phyloP scores from a whole-genome alignment of 2,329 filamentous ascomycete species.

The Ophiostoma novo-ulmi region DNA sequence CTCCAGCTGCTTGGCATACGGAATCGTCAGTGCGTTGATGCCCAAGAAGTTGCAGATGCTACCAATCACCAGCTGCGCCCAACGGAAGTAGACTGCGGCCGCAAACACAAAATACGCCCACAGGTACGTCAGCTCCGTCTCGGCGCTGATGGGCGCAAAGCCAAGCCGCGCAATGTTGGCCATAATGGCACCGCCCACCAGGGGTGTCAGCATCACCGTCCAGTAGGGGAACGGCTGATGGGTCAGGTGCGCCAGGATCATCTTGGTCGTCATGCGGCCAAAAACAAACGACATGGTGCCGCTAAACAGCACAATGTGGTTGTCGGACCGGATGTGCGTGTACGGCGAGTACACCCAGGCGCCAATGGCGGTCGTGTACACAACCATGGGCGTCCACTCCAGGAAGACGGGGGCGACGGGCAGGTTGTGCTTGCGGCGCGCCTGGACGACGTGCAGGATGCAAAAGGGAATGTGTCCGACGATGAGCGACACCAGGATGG shows the following conservation, averaged over 20 bases:
- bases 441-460: slow-evolving; percentile 75
- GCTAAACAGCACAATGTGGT: slow-evolving; percentile 88
- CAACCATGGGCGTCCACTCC: slow-evolving; percentile 87
- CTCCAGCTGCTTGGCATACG: slow-evolving; percentile 53
- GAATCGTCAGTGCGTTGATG: slow-evolving; percentile 92
- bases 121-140: slow-evolving; percentile 72
- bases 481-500: slow-evolving; percentile 62
- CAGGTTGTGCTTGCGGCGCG: slow-evolving; percentile 65
- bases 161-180: slow-evolving; percentile 63
- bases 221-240: slow-evolving; percentile 93
- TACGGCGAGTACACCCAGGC: slow-evolving; percentile 88
- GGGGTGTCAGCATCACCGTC: slow-evolving; percentile 83
- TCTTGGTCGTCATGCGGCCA: slow-evolving; percentile 96
- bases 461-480: slow-evolving; percentile 81
- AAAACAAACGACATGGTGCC: slow-evolving; percentile 95
- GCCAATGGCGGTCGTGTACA: slow-evolving; percentile 69
- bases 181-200: slow-evolving; percentile 77
- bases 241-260: slow-evolving; percentile 92
- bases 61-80: slow-evolving; percentile 85
- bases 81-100: slow-evolving; percentile 79
- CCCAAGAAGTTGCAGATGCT: slow-evolving; percentile 88
- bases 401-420: slow-evolving; percentile 78
- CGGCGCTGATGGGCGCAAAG: slow-evolving; percentile 54
- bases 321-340: slow-evolving; percentile 73
- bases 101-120: slow-evolving; percentile 80